These are phyloP conservation scores for Francoa sonchifolia DNA, from an alignment of 441 rosid species.

Conservation along the genomic window DNA sequence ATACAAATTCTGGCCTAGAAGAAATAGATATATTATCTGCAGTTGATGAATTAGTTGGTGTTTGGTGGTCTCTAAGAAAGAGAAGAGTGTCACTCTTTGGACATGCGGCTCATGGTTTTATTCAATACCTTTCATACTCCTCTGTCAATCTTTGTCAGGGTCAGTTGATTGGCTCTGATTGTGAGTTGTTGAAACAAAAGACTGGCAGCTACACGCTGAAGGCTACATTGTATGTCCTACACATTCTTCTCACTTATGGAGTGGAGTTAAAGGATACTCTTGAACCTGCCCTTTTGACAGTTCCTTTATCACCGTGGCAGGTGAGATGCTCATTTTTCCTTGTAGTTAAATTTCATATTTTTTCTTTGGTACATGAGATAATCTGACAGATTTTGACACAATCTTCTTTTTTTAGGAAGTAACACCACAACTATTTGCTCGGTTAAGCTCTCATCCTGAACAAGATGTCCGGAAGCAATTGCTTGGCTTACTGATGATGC, in stretches of 20 bases:
- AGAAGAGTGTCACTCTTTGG: slow-evolving; percentile 87
- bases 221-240: slow-evolving; percentile 76
- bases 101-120: slow-evolving; percentile 77
- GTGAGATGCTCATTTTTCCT: slow-evolving; percentile 39
- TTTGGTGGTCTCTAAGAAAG: slow-evolving; percentile 88
- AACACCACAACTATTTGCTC: slow-evolving; percentile 90
- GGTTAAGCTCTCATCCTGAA: slow-evolving; percentile 90
- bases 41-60: slow-evolving; percentile 51
- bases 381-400: slow-evolving; percentile 5
- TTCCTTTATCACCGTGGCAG: slow-evolving; percentile 96
- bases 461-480: slow-evolving; percentile 79
- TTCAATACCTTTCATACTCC: slow-evolving; percentile 64
- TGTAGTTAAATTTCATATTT: slow-evolving; percentile 14
- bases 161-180: slow-evolving; percentile 39
- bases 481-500: slow-evolving; percentile 69
- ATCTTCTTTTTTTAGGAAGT: slow-evolving; percentile 49
- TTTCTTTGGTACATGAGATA: slow-evolving; percentile 6
- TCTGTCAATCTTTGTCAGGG: slow-evolving; percentile 38
- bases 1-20: slow-evolving; percentile 29
- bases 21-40: slow-evolving; percentile 30
- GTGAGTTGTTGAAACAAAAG: slow-evolving; percentile 47
- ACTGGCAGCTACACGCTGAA: slow-evolving; percentile 57
- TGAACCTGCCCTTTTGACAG: slow-evolving; percentile 65
- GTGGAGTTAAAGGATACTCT: slow-evolving; percentile 78
- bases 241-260: slow-evolving; percentile 80